These are phyloP conservation scores for Paramecium biaurelia DNA, from an alignment of 73 alveolate species.

Conservation along the genomic window DNA sequence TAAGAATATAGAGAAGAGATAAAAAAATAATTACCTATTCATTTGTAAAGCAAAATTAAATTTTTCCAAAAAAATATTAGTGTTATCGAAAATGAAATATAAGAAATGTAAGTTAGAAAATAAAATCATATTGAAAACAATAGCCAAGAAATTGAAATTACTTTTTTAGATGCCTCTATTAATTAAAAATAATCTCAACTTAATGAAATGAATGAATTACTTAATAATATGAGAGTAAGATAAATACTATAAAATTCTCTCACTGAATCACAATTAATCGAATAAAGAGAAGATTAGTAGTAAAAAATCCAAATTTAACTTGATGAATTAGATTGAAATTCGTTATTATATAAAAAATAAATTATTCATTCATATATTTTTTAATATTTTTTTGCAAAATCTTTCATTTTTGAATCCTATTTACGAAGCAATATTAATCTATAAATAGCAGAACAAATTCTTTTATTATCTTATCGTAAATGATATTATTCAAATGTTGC, in stretches of 20 bases:
- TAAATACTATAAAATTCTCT: background rate
- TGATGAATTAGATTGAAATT: background rate
- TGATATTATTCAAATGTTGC: background rate
- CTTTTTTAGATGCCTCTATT: background rate
- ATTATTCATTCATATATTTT: background rate
- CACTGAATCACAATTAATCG: background rate
- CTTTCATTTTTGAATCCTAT: background rate
- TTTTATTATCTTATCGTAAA: background rate
- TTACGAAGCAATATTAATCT: background rate
- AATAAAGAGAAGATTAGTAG: background rate
- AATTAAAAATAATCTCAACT: background rate
- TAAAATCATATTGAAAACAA: background rate
- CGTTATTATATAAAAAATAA: background rate
- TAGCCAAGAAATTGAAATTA: background rate
- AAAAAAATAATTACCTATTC: background rate
- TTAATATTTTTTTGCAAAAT: background rate
- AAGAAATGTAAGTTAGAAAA: background rate
- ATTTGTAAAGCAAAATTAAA: background rate
- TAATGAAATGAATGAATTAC: background rate
- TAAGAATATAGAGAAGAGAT: background rate
- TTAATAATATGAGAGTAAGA: constrained; percentile 13
- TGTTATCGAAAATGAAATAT: background rate
- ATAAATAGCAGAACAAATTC: background rate
- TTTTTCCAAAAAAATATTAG: background rate
- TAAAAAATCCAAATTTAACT: background rate